phyloP scores from a whole-genome alignment of 805 yeast genomes.

The Candida pseudoglaebosa region DNA sequence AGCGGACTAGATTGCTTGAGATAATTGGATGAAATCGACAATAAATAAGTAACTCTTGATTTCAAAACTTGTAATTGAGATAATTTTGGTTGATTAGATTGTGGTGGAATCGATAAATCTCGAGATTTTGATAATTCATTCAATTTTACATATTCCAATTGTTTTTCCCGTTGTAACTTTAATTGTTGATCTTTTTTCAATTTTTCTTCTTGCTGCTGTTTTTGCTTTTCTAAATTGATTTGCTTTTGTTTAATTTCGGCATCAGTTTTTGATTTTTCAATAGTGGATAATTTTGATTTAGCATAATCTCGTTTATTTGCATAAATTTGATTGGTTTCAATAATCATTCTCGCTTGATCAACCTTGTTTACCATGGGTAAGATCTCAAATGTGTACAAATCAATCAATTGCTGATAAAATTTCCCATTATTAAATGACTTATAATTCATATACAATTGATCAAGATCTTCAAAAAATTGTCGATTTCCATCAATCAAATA shows the following conservation, averaged over 20 bases:
- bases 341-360: conserved; percentile 23
- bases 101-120: conserved; percentile 4
- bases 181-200: conserved; percentile 14
- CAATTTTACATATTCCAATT: conserved; percentile 16
- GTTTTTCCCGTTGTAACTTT: conserved; percentile 17
- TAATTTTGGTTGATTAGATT: conserved; percentile 14
- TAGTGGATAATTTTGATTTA: conserved; percentile 8
- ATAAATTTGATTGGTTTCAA: conserved; percentile 19
- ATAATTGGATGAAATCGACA: conserved; percentile 9
- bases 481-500: conserved; percentile 10
- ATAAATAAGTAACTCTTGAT: conserved; percentile 13
- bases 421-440: conserved; percentile 10
- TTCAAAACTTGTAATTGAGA: conserved; percentile 27
- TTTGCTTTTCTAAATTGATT: conserved; percentile 8
- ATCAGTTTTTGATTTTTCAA: conserved; percentile 11
- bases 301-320: conserved; percentile 7
- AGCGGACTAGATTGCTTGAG: conserved; percentile 26
- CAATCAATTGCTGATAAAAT: conserved; percentile 21
- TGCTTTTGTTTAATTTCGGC: conserved; percentile 8
- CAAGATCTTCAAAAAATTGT: conserved; percentile 8
- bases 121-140: conserved; percentile 3
- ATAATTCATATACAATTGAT: neutral
- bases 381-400: conserved; percentile 33
- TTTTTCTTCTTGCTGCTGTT: conserved; percentile 7
- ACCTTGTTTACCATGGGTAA: conserved; percentile 27